Conservation (phyloP, 805 yeast genomes). For the Candida odintsovae region DNA sequence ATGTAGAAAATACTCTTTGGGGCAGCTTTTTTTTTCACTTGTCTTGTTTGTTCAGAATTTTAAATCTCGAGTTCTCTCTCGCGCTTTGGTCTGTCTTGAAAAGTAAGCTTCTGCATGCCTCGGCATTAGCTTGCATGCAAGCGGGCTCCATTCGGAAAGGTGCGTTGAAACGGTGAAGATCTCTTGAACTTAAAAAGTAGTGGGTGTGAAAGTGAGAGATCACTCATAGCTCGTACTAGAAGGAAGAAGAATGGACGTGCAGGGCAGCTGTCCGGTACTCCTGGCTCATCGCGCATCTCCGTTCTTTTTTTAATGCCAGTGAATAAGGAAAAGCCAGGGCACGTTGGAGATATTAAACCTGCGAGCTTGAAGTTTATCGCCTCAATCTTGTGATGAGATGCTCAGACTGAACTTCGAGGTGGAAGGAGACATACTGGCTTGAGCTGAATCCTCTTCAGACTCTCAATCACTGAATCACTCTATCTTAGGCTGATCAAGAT, state of each 20-base stretch:
- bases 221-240: no score
- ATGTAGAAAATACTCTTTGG: not conserved
- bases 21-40: not conserved
- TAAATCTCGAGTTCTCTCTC: not conserved
- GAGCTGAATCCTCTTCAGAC: not conserved
- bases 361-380: no score
- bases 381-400: no score
- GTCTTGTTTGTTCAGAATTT: not conserved
- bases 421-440: no score
- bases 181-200: no score
- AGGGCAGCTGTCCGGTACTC: no score
- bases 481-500: not conserved
- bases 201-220: not conserved
- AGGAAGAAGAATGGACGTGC: no score
- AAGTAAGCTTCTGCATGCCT: not conserved
- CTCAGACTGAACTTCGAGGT: no score
- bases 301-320: no score
- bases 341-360: no score
- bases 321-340: no score
- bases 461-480: not conserved
- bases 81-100: not conserved
- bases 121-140: not conserved
- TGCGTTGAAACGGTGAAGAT: not conserved
- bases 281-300: no score
- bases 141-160: not conserved